Base-by-base conservation (phyloP, 2,329 filamentous ascomycete species). In the Aureobasidium musti region DNA sequence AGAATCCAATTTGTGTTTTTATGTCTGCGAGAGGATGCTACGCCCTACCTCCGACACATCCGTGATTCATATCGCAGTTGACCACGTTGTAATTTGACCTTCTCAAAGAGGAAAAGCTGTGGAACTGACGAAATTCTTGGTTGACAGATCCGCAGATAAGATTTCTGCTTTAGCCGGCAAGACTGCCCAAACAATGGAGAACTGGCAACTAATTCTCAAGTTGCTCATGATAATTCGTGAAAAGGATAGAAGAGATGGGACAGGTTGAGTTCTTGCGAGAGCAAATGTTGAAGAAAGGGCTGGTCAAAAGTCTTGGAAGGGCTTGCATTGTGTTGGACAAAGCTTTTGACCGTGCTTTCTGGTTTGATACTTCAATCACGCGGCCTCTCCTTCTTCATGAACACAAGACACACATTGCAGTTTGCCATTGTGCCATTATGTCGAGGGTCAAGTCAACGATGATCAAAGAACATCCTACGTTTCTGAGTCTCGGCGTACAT, bases 41-140 rank as follows among this genome's bases (percentile, higher is more conserved):
- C 35, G 52, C 52, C 21, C 53, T 41, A 11, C 7, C 5, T 41
- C 41, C n/a, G 11, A 56, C 14, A 41, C 2, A 4, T 5, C 37
- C 37, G 13, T 6, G 35, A 37, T 6, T 26, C 7, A 13, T 21
- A 21, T 1, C 5, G 14, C 54, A 13, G 28, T 21, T 21, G 54
- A 30, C 35, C 37, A 43, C 54, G 54, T 43, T 45, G 37, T 43
- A 14, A 33, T 59, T 8, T 21, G 54, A 59, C 54, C 54, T 59
- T 17, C 54, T 59, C n/a, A 45, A 59, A 59, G 23, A 19, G 54
- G 54, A 59, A 59, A 45, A 41, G 19, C 30, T 5, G 14, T 23
- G 30, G n/a, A 23, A n/a, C 30, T 35, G 50, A 13, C n/a, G 19
- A 28, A 37, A 21, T 30, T 37, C 4, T 14, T 4, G 7, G n/a